Evolutionary conservation across 2,329 filamentous ascomycete species (phyloP).

Genomic region (Ophiosphaerella herpotricha): DNA sequence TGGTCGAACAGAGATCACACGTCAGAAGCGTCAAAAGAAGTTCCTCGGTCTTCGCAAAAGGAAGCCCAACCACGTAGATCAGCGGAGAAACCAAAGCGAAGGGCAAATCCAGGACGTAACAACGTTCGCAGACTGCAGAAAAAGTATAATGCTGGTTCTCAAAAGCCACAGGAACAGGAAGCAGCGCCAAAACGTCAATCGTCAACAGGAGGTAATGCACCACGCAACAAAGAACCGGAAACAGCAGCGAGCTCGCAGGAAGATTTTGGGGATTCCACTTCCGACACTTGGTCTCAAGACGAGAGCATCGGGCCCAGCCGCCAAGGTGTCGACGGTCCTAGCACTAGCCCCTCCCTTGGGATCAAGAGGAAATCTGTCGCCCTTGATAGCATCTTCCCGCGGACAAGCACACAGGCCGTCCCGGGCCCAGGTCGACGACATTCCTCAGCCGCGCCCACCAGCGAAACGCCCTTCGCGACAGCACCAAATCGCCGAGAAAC

Average conservation of each 20-base stretch:
- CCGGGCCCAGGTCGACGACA: too few relatives aligned
- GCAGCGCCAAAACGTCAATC: slow-evolving; percentile 6
- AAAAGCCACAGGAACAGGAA: slow-evolving; percentile 8
- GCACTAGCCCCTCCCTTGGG: slow-evolving; percentile 1
- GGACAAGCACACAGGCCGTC: too few relatives aligned
- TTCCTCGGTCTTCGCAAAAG: slow-evolving; percentile 5
- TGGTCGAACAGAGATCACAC: background rate
- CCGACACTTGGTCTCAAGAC: slow-evolving; percentile 2
- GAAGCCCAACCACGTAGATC: slow-evolving; percentile 1
- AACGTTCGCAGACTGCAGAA: background rate
- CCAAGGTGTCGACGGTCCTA: slow-evolving; percentile 10
- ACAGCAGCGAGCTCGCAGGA: slow-evolving; percentile 3
- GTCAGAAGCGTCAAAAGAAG: slow-evolving; percentile 2
- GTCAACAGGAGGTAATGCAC: slow-evolving; percentile 1
- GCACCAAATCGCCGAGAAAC: background rate
- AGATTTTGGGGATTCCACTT: slow-evolving; percentile 8
- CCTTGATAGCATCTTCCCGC: too few relatives aligned
- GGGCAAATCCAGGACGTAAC: background rate
- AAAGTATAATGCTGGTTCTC: slow-evolving; percentile 6
- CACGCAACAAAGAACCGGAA: background rate
- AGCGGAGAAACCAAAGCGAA: background rate
- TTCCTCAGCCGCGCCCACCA: too few relatives aligned
- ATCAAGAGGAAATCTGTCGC: background rate
- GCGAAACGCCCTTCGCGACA: background rate
- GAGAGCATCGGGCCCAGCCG: slow-evolving; percentile 4